Conservation (phyloP, 306 rosid genomes). For the Spatholobus suberectus region DNA sequence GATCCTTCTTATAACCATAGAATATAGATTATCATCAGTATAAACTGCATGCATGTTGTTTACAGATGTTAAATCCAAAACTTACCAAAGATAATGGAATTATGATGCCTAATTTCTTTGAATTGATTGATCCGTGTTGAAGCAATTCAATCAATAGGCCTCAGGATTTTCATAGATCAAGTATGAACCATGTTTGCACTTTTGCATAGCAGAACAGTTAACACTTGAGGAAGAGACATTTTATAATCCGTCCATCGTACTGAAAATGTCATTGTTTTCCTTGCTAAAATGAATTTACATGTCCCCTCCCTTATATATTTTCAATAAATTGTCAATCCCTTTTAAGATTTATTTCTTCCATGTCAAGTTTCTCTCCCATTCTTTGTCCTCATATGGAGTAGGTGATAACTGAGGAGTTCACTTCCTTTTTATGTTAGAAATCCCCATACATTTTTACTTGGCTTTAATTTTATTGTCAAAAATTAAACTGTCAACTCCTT, state of each 20-base stretch:
- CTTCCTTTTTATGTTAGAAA: neutral
- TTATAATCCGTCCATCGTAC: too few species aligned
- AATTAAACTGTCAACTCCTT: too few species aligned
- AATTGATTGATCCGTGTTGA: neutral
- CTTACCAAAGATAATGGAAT: neutral
- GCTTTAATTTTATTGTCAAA: too few species aligned
- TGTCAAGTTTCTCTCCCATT: neutral
- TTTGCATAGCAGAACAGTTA: neutral
- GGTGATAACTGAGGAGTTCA: neutral
- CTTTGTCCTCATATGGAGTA: too few species aligned
- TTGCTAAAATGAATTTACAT: neutral
- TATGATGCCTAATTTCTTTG: neutral
- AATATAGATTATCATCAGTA: neutral
- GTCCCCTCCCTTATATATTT: neutral
- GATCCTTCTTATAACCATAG: conserved; percentile 6
- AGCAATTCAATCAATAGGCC: neutral
- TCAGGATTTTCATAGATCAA: conserved; percentile 1
- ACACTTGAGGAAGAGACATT: neutral
- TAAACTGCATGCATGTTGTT: neutral
- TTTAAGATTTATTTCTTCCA: conserved; percentile 7
- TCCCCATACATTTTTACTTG: neutral
- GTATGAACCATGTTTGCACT: conserved; percentile 9
- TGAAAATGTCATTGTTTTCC: neutral
- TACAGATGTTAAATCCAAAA: neutral
- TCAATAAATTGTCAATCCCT: neutral